Conservation (phyloP, 805 yeast species). For the Kodamaea leandrae region DNA sequence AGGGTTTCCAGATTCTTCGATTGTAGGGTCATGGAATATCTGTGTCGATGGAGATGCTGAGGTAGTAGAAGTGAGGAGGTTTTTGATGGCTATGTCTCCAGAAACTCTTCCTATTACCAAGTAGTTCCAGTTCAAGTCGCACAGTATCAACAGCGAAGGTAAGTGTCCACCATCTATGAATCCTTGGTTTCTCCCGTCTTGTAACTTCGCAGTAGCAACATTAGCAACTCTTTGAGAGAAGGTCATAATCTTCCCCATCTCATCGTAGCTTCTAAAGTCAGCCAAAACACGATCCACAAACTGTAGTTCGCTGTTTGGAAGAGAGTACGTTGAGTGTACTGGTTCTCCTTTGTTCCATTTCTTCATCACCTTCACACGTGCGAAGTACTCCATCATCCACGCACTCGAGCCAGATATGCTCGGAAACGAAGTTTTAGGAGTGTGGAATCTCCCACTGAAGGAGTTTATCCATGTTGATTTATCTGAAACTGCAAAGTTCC, state of each 20-base stretch:
- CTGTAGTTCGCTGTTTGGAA: slow-evolving; percentile 29
- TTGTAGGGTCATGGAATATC: background rate
- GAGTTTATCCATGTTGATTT: slow-evolving; percentile 48
- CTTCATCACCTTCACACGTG: slow-evolving; percentile 32
- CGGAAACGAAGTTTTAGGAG: slow-evolving; percentile 36
- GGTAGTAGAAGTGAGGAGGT: slow-evolving; percentile 32
- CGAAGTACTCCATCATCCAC: slow-evolving; percentile 50
- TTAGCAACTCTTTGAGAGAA: slow-evolving; percentile 29
- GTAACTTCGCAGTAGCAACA: slow-evolving; percentile 29
- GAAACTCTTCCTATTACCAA: slow-evolving; percentile 26
- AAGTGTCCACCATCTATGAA: slow-evolving; percentile 33
- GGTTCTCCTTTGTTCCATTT: slow-evolving; percentile 41
- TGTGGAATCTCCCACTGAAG: slow-evolving; percentile 39
- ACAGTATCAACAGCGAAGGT: slow-evolving; percentile 16
- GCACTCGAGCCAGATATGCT: slow-evolving; percentile 40
- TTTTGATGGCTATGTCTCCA: slow-evolving; percentile 33
- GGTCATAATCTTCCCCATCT: slow-evolving; percentile 26
- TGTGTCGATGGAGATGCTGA: slow-evolving; percentile 20
- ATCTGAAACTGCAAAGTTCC: slow-evolving; percentile 47
- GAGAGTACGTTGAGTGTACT: slow-evolving; percentile 25
- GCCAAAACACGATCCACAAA: slow-evolving; percentile 20
- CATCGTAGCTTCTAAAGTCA: slow-evolving; percentile 24
- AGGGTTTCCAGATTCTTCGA: slow-evolving; percentile 4
- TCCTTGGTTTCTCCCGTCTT: slow-evolving; percentile 37
- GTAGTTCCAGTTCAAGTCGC: slow-evolving; percentile 32